Conservation (phyloP, 345 rosid species). For the Triadica sebifera region DNA sequence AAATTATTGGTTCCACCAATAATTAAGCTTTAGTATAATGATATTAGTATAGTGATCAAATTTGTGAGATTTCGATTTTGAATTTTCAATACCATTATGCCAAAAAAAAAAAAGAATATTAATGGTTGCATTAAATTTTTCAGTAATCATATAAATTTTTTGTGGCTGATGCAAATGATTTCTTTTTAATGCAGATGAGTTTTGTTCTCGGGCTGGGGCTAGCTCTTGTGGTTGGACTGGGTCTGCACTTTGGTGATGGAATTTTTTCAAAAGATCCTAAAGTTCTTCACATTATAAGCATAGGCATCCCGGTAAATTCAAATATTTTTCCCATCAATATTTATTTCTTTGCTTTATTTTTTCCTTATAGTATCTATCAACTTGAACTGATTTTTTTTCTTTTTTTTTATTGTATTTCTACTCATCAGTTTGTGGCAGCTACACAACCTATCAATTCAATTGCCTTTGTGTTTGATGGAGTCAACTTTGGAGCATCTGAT, state of each 20-base stretch:
- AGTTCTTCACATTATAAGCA: constrained; percentile 64
- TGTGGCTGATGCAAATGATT: no score
- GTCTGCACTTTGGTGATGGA: constrained; percentile 64
- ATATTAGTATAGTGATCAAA: no score
- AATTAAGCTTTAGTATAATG: no score
- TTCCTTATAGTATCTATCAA: background rate
- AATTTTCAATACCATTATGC: no score
- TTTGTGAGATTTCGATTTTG: no score
- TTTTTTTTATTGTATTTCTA: no score
- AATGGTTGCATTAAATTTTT: background rate
- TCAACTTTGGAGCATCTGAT: constrained; percentile 94
- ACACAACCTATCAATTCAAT: constrained; percentile 91
- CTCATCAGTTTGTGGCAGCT: constrained; percentile 80
- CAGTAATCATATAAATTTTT: no score
- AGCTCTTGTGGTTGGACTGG: constrained; percentile 61
- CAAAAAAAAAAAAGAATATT: constrained; percentile 70
- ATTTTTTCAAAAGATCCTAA: constrained; percentile 66
- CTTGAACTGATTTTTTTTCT: background rate
- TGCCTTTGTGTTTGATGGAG: constrained; percentile 91
- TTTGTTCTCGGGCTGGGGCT: constrained; percentile 74
- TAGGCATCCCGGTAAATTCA: constrained; percentile 71
- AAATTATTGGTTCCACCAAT: no score
- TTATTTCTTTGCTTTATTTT: background rate
- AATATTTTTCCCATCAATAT: background rate
- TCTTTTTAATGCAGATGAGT: constrained; percentile 62